Conservation (phyloP, 2,329 filamentous ascomycete species). For the Simplicillium sp. region DNA sequence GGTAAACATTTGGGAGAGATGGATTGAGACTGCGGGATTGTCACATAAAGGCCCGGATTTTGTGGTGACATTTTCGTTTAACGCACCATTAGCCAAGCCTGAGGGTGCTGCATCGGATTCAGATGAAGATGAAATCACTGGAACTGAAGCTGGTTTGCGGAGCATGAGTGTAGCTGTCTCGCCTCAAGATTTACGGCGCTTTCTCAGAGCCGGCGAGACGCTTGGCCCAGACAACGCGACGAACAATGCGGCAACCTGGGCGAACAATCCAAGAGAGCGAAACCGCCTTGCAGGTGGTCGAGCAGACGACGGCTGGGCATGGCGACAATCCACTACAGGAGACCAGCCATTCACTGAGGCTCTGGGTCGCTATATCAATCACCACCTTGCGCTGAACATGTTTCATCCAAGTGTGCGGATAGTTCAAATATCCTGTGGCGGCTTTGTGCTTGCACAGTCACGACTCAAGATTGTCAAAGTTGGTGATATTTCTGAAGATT, state of each 20-base stretch:
- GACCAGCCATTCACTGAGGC: conserved; percentile 37
- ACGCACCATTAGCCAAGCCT: conserved; percentile 22
- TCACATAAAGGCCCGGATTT: conserved; percentile 30
- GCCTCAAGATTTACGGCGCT: conserved; percentile 34
- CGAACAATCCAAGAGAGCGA: conserved; percentile 25
- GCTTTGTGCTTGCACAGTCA: conserved; percentile 44
- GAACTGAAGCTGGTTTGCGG: conserved; percentile 19
- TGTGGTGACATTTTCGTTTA: conserved; percentile 41
- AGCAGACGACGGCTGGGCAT: conserved; percentile 43
- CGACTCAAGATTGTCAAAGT: conserved; percentile 36
- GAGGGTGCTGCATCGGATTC: conserved; percentile 5
- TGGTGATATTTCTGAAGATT: conserved; percentile 18
- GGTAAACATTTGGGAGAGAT: conserved; percentile 38
- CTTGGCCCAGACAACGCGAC: conserved; percentile 6
- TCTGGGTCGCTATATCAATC: conserved; percentile 36
- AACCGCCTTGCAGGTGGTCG: conserved; percentile 36
- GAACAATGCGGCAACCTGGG: conserved; percentile 14
- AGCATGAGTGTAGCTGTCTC: conserved; percentile 44
- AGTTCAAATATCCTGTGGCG: conserved; percentile 43
- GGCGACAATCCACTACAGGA: conserved; percentile 22
- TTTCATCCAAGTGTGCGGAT: conserved; percentile 46
- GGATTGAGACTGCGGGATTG: conserved; percentile 31
- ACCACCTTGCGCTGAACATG: conserved; percentile 45
- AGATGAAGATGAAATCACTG: conserved; percentile 9
- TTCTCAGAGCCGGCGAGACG: conserved; percentile 29